Evolutionary conservation across 805 yeast genomes (phyloP).

Genomic region (Clavispora asparagi): DNA sequence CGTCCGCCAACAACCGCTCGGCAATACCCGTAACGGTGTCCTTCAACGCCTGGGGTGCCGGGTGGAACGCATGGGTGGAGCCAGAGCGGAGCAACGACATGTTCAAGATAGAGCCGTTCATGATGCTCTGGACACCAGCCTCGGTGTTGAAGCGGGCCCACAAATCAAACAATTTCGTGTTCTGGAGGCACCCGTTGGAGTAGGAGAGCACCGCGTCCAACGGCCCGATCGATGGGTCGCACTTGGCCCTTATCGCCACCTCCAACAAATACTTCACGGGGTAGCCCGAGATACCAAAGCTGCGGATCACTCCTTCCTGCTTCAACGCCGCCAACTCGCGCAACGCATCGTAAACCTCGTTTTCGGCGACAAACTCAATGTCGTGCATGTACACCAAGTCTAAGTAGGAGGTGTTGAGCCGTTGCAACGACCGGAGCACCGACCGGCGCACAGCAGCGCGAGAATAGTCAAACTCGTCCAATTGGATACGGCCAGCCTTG

Average conservation of each 20-base stretch:
- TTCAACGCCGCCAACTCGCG: constrained; percentile 55
- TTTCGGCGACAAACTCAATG: constrained; percentile 67
- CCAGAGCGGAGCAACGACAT: constrained; percentile 79
- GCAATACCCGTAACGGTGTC: constrained; percentile 46
- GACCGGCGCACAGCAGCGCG: constrained; percentile 55
- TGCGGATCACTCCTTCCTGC: constrained; percentile 52
- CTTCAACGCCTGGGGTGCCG: constrained; percentile 59
- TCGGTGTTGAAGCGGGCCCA: constrained; percentile 44
- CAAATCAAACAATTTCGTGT: constrained; percentile 46
- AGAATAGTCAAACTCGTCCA: constrained; percentile 72
- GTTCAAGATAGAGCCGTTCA: constrained; percentile 80
- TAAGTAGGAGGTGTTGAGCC: constrained; percentile 63
- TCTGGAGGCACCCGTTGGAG: constrained; percentile 79
- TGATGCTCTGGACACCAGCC: constrained; percentile 52
- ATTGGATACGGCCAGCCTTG: constrained; percentile 74
- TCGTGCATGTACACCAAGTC: constrained; percentile 88
- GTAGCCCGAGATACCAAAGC: constrained; percentile 82
- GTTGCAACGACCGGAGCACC: constrained; percentile 57
- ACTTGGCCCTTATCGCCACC: constrained; percentile 36
- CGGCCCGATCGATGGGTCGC: constrained; percentile 45
- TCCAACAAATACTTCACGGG: constrained; percentile 66
- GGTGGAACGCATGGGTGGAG: constrained; percentile 73
- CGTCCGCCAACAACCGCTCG: constrained; percentile 24
- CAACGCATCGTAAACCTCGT: constrained; percentile 57
- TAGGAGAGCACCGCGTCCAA: constrained; percentile 77